Evolutionary conservation across 2,329 filamentous ascomycete species (phyloP), one percentile per base, ranked within the genome.

Genomic region (Cladophialophora bantiana): DNA sequence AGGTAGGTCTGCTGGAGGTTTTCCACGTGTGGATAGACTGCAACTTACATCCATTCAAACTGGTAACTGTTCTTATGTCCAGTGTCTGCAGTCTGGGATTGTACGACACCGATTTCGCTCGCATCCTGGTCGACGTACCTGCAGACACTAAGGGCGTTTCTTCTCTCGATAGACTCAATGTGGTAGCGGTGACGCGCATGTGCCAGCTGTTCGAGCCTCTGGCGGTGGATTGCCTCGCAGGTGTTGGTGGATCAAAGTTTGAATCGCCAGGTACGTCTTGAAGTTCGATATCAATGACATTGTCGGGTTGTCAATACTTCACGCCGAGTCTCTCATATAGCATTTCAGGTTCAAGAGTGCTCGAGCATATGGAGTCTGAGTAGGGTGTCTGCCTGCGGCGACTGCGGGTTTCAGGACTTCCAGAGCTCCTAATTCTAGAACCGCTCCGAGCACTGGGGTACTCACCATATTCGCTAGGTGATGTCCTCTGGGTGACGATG

Each of bases 261-360:
- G 55, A 18, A 7, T 20, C n/a, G 18, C 26, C n/a, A 18, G 32
- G 9, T 26, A 40, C 26, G 55, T 26, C 40, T 38, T 58, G 32
- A 31, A 58, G 55, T 12, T 58, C 55, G 18, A 58, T 20, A 35
- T 58, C 55, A 38, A 58, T 42, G 35, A 40, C 55, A 52, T 61
- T 50, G 20, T 50, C 38, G 15, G 48, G 58, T 48, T 60, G 45
- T 36, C n/a, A 4, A 40, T 60, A 60, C 2, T 26, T 26, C 26
- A 26, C 26, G 26, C 26, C 26, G 26, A 2, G 3, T 26, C 26
- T 26, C 26, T 26, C 26, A 3, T 26, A 26, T 26, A 26, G 26
- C 26, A 26, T 2, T 26, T 26, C 26, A 26, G 26, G 26, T 26
- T 26, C 26, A 26, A 26, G 26, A 26, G 26, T 26, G 26, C 26